Base-by-base conservation (phyloP, 139 green algal species). In the Limnomonas spitsbergensis region DNA sequence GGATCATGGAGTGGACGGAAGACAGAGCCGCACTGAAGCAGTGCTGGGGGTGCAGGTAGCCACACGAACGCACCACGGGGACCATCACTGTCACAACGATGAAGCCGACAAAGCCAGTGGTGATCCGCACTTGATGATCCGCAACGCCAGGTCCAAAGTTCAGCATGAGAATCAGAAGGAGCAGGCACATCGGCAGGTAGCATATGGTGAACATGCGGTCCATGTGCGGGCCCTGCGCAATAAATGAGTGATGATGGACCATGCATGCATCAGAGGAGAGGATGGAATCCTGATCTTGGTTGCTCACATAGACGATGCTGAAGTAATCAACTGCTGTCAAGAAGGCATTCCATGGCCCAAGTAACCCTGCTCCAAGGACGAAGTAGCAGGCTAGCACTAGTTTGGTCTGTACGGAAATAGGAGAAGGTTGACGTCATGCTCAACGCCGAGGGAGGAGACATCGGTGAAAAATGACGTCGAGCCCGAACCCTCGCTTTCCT, bases 281-380 rank as follows among this genome's bases (percentile, higher is more conserved):
- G 20, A n/a, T n/a, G n/a, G n/a, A n/a, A n/a, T n/a, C n/a, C n/a
- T n/a, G n/a, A n/a, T n/a, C n/a, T 70, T 32, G n/a, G 4, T 70
- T 34, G 42, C 68, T 42, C 36, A 74, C 68, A 74, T 74, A 74
- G 9, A 74, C 36, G 14, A 32, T 42, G 34, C 75, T 54, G 69
- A 83, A 91, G 76, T 89, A 91, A 42, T 90, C 84, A n/a, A 79
- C 81, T 9, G 84, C 88, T 7, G 89, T 92, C 66, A 95, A 91
- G 66, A 94, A 89, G 4, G 86, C 90, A 56, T 95, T 95, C 91
- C 91, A 96, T 2, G 91, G 87, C 24, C 88, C 73, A 6, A 96
- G 81, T 4, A 92, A 73, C 3, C 87, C 92, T 27, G 77, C 70
- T 1, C 79, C 77, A 69, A 81, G 75, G 36, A 76, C 75, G 81